These are phyloP conservation scores for Cutaneotrichosporon dermatis DNA, from an alignment of 1,284 basidiomycete species.

Conservation along the genomic window DNA sequence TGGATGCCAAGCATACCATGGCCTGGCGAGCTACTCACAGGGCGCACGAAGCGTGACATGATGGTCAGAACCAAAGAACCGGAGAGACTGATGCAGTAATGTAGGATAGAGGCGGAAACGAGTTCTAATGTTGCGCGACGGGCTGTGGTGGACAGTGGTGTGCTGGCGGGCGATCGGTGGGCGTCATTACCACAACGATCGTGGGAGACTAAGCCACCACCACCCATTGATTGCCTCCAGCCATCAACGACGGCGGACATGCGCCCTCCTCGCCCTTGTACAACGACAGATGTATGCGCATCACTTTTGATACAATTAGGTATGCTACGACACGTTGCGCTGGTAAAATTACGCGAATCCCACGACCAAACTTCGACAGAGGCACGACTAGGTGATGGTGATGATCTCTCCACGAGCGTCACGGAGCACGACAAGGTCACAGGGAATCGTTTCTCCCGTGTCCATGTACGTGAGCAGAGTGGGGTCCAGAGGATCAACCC, in stretches of 20 bases:
- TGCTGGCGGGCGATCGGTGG: no score
- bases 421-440: slow-evolving; percentile 80
- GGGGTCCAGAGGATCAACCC: slow-evolving; percentile 71
- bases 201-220: no score
- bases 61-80: slow-evolving; percentile 6
- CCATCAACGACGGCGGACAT: no score
- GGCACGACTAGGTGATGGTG: slow-evolving; percentile 61
- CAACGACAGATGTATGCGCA: no score
- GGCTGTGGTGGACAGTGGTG: no score
- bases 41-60: slow-evolving; percentile 59
- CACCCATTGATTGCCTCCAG: no score
- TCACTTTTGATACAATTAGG: neutral
- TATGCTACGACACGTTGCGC: no score
- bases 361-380: neutral
- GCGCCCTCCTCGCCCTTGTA: no score
- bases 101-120: no score
- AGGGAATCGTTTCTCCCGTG: slow-evolving; percentile 87
- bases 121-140: no score
- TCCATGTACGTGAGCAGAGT: slow-evolving; percentile 87
- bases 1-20: no score
- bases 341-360: neutral
- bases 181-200: no score
- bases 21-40: slow-evolving; percentile 30
- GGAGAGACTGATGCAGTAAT: neutral
- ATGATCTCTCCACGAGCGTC: slow-evolving; percentile 73